Evolutionary conservation across 208 protist species (phyloP), one percentile per base, ranked within the genome.

Genomic region (Leishmania aethiopica): DNA sequence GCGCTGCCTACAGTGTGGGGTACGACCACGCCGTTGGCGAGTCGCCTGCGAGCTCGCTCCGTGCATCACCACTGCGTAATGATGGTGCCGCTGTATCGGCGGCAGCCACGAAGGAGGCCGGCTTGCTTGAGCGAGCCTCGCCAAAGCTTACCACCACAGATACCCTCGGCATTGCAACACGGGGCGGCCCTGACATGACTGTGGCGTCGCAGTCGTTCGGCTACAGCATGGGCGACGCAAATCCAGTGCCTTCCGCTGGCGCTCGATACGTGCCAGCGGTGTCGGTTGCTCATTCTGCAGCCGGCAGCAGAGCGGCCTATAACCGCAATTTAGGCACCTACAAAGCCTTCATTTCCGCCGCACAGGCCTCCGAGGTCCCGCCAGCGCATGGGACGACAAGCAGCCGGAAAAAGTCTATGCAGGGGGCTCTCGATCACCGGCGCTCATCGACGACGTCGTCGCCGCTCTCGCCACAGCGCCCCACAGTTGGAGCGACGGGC

Each of bases 1-100:
- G 80, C 17, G 62, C 35, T 22, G 75, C 62, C 35, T 84, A 84
- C 80, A 84, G 80, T 47, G 67, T 72, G 1, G 80, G 80, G 75
- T 84, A 84, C 57, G 74, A 77, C 66, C 55, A 35, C 5, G 67
- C 51, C 1, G 75, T 32, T 8, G 80, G 40, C 11, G 47, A 64
- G n/a, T 79, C 80, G 28, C 78, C 80, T 2, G 72, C 75, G 80
- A 66, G 76, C 5, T 42, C n/a, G 10, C 51, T 75, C 5, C 15
- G 42, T 17, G 62, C 60, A 13, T 66, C 75, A 35, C n/a, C 25
- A 32, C 69, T 28, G 28, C 69, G 37, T 15, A 37, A 49, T 74
- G 69, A 37, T 4, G 45, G n/a, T 8, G 37, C 45, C 45, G 4
- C 32, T 32, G 32, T 37, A 40, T 67, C 32, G 10, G 10, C 32